Base-by-base conservation (phyloP, 768 basidiomycete genomes). In the Suillus subalutaceus region DNA sequence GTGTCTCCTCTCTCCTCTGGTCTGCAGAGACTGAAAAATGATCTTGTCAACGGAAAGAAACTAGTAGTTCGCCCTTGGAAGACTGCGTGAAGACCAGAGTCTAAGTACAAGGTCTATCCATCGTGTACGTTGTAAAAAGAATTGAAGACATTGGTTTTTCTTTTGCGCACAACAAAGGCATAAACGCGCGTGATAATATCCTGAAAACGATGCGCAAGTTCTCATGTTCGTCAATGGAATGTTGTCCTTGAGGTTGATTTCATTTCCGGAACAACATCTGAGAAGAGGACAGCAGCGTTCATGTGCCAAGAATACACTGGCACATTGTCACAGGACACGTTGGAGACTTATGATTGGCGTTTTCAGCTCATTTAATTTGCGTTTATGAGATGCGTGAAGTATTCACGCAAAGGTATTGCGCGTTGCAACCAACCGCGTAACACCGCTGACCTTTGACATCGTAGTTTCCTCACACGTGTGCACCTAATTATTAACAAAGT, bases 1-100 rank as follows among this genome's bases (percentile, higher is more conserved):
- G 78, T 1, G 72, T 84, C 7, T 68, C 64, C 35, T 35, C 32
- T 32, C 35, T 35, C 35, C 35, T 35, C 35, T 6, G 81, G 78
- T 4, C 55, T 85, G 58, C 70, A 78, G 55, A 73, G 65, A 58
- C 26, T 84, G 66, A 71, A 69, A 71, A 70, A 72, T 15, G 75
- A 79, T 40, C 70, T 78, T 53, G 79, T 83, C 35, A 83, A 81
- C 32, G 32, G 4, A 32, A 32, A 32, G 32, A 32, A 32, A 32
- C 58, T 83, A 16, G 68, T 84, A 8, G 75, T 74, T 1, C 77
- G 55, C 20, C 61, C 15, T 35, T 46, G 81, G 82, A 75, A 79
- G 1, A 79, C 77, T 64, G 69, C 68, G 9, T 70, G 76, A 7
- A 76, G 80, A 64, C 67, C 80, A 1, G 62, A 83, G 2, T 70